These are phyloP conservation scores for Magnusiomyces paraingens DNA, from an alignment of 1,139 yeast species.

Conservation along the genomic window DNA sequence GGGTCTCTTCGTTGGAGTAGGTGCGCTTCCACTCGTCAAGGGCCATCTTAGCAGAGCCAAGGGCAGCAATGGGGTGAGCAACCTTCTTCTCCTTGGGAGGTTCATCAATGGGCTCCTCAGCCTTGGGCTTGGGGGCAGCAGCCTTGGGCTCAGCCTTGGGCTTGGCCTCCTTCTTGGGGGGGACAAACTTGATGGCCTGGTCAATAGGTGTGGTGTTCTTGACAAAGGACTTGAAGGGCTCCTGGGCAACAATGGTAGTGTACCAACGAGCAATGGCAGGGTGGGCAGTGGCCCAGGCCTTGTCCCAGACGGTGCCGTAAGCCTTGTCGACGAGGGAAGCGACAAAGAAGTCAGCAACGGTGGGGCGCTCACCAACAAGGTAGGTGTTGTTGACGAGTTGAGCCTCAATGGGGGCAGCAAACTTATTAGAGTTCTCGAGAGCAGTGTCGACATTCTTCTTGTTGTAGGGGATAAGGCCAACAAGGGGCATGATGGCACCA, in stretches of 20 bases:
- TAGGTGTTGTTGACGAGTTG: slow-evolving; percentile 64
- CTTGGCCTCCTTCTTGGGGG: slow-evolving; percentile 69
- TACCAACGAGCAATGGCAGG: slow-evolving; percentile 85
- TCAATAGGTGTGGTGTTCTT: slow-evolving; percentile 43
- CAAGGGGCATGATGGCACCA: slow-evolving; percentile 38
- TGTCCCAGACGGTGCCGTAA: slow-evolving; percentile 62
- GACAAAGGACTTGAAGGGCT: slow-evolving; percentile 45
- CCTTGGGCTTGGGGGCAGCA: slow-evolving; percentile 31
- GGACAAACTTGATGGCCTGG: slow-evolving; percentile 59
- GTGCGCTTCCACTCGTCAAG: slow-evolving; percentile 95
- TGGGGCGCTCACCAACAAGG: slow-evolving; percentile 84
- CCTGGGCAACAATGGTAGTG: slow-evolving; percentile 58
- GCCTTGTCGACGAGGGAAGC: slow-evolving; percentile 59
- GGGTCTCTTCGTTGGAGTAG: slow-evolving; percentile 97
- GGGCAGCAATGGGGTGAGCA: slow-evolving; percentile 84
- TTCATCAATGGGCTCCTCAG: slow-evolving; percentile 35
- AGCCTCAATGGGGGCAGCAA: slow-evolving; percentile 24
- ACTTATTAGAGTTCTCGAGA: slow-evolving; percentile 38
- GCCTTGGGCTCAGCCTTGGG: slow-evolving; percentile 10
- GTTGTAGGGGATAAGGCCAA: slow-evolving; percentile 61
- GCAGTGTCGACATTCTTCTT: slow-evolving; percentile 67
- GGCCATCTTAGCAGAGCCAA: slow-evolving; percentile 62
- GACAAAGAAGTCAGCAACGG: slow-evolving; percentile 74
- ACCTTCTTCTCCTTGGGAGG: slow-evolving; percentile 51
- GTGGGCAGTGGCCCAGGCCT: slow-evolving; percentile 67